A percentile compares a stretch with the other conserved stretches of the same genome.
These are phyloP conservation scores for Chalaropsis ovoidea DNA, from an alignment of 2,329 filamentous ascomycete genomes.

Conservation along the genomic window DNA sequence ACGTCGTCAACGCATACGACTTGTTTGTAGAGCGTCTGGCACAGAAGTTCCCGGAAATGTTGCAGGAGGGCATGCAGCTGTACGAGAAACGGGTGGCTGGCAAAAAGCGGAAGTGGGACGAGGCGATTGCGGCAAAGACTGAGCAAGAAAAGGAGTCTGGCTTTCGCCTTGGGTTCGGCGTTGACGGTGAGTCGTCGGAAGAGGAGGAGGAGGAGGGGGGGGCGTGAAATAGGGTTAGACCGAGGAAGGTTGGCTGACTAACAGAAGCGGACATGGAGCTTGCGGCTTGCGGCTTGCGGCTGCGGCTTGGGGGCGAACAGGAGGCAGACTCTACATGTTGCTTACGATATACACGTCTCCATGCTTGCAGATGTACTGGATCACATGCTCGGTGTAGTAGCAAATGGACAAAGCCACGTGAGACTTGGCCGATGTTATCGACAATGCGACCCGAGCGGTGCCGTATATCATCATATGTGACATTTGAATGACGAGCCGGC, in stretches of 20 bases:
- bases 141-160: conserved; percentile 30
- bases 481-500: background rate
- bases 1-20: conserved; percentile 60
- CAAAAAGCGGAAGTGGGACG: conserved; percentile 80
- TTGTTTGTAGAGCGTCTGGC: conserved; percentile 63
- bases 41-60: conserved; percentile 53
- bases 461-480: background rate
- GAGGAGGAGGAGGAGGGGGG: conserved; percentile 20
- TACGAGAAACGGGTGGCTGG: conserved; percentile 50
- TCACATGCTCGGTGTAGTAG: too few species aligned
- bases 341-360: background rate
- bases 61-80: conserved; percentile 54
- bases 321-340: background rate
- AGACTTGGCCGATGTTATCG: background rate
- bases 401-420: background rate
- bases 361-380: background rate
- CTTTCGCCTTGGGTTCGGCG: conserved; percentile 49
- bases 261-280: background rate
- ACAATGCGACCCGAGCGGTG: background rate
- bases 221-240: too few species aligned
- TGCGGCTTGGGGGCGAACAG: background rate
- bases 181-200: conserved; percentile 33
- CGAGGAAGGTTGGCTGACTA: too few species aligned
- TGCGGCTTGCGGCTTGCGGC: background rate
- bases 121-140: conserved; percentile 46